Evolutionary conservation across 2,329 filamentous ascomycete species (phyloP).

Genomic region (Penicillium janthinellum): DNA sequence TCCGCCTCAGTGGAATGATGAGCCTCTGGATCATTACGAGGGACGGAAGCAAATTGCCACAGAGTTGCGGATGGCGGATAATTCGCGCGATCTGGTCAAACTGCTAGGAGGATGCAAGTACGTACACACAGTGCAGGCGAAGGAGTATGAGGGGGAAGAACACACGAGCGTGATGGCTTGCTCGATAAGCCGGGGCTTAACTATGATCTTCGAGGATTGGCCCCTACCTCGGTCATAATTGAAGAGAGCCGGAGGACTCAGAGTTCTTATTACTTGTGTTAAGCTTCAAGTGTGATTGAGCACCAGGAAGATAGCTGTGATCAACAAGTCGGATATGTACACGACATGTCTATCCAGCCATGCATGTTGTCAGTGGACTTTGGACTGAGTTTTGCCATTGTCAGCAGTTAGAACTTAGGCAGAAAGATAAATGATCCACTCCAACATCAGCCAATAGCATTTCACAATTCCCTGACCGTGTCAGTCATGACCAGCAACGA

Average conservation of each 20-base stretch:
- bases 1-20: conserved; percentile 30
- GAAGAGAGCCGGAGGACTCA: background rate
- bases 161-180: conserved; percentile 33
- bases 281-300: too few relatives aligned
- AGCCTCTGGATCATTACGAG: conserved; percentile 37
- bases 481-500: too few relatives aligned
- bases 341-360: too few relatives aligned
- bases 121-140: conserved; percentile 18
- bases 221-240: background rate
- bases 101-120: conserved; percentile 9
- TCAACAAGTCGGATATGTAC: too few relatives aligned
- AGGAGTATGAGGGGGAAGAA: conserved; percentile 34
- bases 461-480: too few relatives aligned
- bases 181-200: conserved; percentile 28
- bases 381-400: too few relatives aligned
- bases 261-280: too few relatives aligned
- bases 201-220: conserved; percentile 17
- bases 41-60: conserved; percentile 21
- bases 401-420: too few relatives aligned
- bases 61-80: conserved; percentile 27
- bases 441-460: too few relatives aligned
- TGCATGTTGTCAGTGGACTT: too few relatives aligned
- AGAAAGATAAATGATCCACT: too few relatives aligned
- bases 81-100: background rate
- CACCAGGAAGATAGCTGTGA: too few relatives aligned